Evolutionary conservation across 768 basidiomycete genomes (phyloP).

Genomic region (Tylopilus plumbeoviolaceoides): DNA sequence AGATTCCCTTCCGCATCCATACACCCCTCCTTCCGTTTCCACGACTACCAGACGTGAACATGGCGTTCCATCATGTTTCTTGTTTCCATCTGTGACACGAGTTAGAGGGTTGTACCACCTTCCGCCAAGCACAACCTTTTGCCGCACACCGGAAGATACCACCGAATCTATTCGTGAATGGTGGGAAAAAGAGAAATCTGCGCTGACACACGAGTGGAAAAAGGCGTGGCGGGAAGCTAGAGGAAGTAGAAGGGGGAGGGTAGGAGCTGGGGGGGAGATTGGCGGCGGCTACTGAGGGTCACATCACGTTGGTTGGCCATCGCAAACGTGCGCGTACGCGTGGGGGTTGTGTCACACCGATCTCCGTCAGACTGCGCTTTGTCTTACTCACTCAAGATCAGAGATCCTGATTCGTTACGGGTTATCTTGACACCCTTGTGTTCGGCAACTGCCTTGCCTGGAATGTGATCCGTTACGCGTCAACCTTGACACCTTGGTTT

Average conservation of each 20-base stretch:
- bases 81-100: constrained; percentile 35
- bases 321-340: neutral
- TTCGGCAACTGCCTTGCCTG: neutral
- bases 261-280: constrained; percentile 37
- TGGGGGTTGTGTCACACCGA: neutral
- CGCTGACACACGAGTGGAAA: constrained; percentile 76
- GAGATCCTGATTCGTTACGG: neutral
- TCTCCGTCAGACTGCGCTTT: neutral
- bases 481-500: too few relatives aligned
- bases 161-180: constrained; percentile 50
- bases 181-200: constrained; percentile 69
- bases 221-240: constrained; percentile 70
- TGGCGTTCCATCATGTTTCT: constrained; percentile 21
- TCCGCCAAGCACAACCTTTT: constrained; percentile 15
- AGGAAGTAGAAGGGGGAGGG: constrained; percentile 56
- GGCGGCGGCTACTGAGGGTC: constrained; percentile 11
- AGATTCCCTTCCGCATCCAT: constrained; percentile 17
- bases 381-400: neutral
- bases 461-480: too few relatives aligned
- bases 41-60: neutral
- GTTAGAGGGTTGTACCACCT: constrained; percentile 48
- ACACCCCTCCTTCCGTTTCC: constrained; percentile 12
- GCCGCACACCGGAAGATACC: constrained; percentile 20
- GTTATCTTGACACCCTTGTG: neutral
- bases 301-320: too few relatives aligned